Percentiles rank a stretch among this genome's conserved stretches.
Evolutionary conservation across 176 grass and related monocot species (phyloP).

Genomic region (Leersia perrieri): DNA sequence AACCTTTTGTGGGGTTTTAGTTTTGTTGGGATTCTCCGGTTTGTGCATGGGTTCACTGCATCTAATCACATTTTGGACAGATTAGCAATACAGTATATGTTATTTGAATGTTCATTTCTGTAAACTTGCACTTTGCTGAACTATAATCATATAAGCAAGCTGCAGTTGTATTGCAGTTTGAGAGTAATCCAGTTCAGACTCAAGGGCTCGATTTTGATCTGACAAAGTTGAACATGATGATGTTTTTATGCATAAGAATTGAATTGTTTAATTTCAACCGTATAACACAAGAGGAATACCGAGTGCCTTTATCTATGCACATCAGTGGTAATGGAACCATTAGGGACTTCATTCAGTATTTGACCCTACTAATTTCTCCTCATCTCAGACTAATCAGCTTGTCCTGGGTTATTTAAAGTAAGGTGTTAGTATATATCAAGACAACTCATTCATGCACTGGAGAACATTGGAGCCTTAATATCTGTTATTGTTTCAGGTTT

Average conservation of each 20-base stretch:
- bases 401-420: not conserved
- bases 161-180: not conserved
- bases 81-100: not conserved
- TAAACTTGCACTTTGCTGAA: not conserved
- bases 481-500: conserved; percentile 51
- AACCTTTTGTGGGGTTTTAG: not conserved
- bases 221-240: not conserved
- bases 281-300: not conserved
- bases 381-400: no score
- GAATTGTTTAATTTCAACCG: not conserved
- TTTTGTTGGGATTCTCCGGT: not conserved
- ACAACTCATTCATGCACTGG: conserved; percentile 8
- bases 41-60: not conserved
- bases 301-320: not conserved
- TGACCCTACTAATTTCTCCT: not conserved
- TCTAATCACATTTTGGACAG: not conserved
- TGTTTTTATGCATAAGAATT: not conserved
- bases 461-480: conserved; percentile 5
- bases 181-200: not conserved
- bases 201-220: not conserved
- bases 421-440: not conserved
- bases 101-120: not conserved
- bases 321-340: not conserved
- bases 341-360: not conserved
- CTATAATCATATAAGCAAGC: not conserved